Conservation (phyloP, 2,329 filamentous ascomycete genomes). For the Epichloe uncinata region DNA sequence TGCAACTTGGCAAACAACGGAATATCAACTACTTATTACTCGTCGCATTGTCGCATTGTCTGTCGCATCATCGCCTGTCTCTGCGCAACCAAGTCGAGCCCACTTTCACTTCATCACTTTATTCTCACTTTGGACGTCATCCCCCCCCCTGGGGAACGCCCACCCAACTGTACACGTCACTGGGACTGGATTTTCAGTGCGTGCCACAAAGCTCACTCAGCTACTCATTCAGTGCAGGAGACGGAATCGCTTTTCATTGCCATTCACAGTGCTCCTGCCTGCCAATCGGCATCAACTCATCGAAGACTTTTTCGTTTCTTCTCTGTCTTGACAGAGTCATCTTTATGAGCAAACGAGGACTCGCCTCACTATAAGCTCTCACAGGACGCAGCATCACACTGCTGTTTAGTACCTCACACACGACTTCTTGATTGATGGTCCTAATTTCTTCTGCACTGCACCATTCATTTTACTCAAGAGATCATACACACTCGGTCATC, state of each 20-base stretch:
- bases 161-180: not conserved
- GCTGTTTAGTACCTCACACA: not conserved
- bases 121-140: slow-evolving; percentile 2
- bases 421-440: not conserved
- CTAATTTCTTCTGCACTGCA: not conserved
- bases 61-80: not conserved
- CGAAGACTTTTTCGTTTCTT: not conserved
- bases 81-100: not conserved
- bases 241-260: not conserved
- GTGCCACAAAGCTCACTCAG: not conserved
- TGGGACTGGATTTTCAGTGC: slow-evolving; percentile 10
- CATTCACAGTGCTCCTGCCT: not conserved
- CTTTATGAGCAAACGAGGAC: not conserved
- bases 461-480: not conserved
- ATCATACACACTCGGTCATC: not conserved
- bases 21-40: not conserved
- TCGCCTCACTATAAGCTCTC: not conserved
- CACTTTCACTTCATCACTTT: slow-evolving; percentile 2
- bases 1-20: slow-evolving; percentile 4
- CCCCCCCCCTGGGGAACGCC: not conserved
- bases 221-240: not conserved
- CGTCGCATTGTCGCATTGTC: not conserved
- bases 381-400: not conserved
- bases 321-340: not conserved
- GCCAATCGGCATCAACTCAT: not conserved